Evolutionary conservation across 2,329 filamentous ascomycete genomes (phyloP).

Genomic region (Gaeumannomyces tritici): DNA sequence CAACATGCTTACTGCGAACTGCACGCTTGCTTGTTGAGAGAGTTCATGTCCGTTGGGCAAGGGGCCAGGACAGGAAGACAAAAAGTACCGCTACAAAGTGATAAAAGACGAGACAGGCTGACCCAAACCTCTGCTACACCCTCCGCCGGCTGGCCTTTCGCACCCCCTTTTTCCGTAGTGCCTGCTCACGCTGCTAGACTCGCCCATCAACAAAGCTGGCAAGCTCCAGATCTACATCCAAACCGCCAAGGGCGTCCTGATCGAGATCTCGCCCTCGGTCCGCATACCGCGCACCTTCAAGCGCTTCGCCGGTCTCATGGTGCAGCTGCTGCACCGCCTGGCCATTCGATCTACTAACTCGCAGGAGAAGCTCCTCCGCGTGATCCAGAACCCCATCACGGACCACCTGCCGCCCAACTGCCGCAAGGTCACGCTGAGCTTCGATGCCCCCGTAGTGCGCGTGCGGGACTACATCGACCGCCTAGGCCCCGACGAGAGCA

Average conservation of each 20-base stretch:
- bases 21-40: not conserved
- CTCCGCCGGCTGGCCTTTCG: slow-evolving; percentile 5
- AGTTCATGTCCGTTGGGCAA: not conserved
- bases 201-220: slow-evolving; percentile 96
- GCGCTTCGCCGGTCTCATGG: slow-evolving; percentile 97
- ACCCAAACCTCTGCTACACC: not conserved
- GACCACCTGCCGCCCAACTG: slow-evolving; percentile 95
- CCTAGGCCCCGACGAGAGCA: slow-evolving; percentile 75
- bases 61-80: not conserved
- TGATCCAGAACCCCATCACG: slow-evolving; percentile 96
- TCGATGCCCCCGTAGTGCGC: slow-evolving; percentile 79
- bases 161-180: slow-evolving; percentile 50
- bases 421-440: slow-evolving; percentile 93
- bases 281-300: slow-evolving; percentile 98
- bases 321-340: slow-evolving; percentile 88
- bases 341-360: slow-evolving; percentile 95
- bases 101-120: not conserved
- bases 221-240: slow-evolving; percentile 98
- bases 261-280: slow-evolving; percentile 96
- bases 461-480: slow-evolving; percentile 82
- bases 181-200: slow-evolving; percentile 91
- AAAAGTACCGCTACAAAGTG: not conserved
- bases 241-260: slow-evolving; percentile 92
- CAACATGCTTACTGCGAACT: slow-evolving; percentile 30
- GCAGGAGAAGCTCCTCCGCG: slow-evolving; percentile 92